Evolutionary conservation across 768 basidiomycete species (phyloP).

Genomic region (Boletus tomentosulus): DNA sequence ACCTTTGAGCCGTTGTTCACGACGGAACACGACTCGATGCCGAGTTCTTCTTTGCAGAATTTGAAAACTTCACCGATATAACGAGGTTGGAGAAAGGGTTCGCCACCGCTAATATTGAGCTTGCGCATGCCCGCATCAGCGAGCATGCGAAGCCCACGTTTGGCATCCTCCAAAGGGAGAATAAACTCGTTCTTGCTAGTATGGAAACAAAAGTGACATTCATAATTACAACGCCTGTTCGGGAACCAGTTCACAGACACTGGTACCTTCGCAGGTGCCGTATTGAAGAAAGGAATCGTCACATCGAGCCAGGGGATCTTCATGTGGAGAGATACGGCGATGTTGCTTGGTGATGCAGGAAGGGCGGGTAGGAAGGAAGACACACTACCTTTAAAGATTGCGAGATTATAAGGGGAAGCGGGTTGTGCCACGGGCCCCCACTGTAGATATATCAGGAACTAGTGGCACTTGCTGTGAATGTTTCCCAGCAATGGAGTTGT

Average conservation of each 20-base stretch:
- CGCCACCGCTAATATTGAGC: slow-evolving; percentile 36
- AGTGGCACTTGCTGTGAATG: background rate
- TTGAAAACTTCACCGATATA: slow-evolving; percentile 38
- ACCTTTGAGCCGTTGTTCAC: slow-evolving; percentile 39
- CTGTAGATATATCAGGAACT: background rate
- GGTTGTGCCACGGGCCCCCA: background rate
- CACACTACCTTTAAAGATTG: background rate
- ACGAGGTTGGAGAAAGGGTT: slow-evolving; percentile 35
- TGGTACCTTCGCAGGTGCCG: slow-evolving; percentile 9
- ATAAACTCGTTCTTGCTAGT: slow-evolving; percentile 34
- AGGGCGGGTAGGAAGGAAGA: background rate
- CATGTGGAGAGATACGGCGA: slow-evolving; percentile 1
- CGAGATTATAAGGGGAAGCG: background rate
- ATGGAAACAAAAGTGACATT: slow-evolving; percentile 41
- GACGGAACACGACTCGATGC: slow-evolving; percentile 33
- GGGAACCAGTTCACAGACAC: slow-evolving; percentile 30
- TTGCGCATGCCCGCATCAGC: slow-evolving; percentile 34
- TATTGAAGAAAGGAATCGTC: slow-evolving; percentile 13
- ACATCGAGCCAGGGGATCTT: slow-evolving; percentile 15
- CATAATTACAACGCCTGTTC: slow-evolving; percentile 31
- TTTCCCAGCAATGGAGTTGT: background rate
- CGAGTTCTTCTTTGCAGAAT: slow-evolving; percentile 35
- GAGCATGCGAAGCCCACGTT: slow-evolving; percentile 31
- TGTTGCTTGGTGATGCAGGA: background rate
- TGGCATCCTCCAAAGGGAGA: slow-evolving; percentile 34